Conservation (phyloP, 805 yeast genomes). For the Starmerella bombi region DNA sequence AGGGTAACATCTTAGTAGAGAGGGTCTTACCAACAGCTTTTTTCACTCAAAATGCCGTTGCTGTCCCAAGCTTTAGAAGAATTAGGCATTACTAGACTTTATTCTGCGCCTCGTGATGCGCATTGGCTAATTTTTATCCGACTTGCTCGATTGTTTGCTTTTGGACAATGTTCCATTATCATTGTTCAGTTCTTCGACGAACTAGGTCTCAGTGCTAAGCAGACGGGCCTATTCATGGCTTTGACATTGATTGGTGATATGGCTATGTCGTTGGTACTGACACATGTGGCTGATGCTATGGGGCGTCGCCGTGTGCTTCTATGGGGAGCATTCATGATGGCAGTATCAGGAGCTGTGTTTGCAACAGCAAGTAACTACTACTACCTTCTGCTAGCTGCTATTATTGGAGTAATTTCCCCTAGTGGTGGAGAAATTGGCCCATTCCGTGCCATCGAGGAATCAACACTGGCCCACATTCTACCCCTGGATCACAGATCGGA, state of each 20-base stretch:
- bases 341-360: constrained; percentile 50
- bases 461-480: constrained; percentile 65
- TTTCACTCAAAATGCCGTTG: too few relatives aligned
- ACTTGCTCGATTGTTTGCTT: constrained; percentile 46
- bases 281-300: constrained; percentile 61
- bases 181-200: constrained; percentile 50
- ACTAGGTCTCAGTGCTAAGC: constrained; percentile 40
- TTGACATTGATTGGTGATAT: constrained; percentile 70
- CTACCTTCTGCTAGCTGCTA: constrained; percentile 52
- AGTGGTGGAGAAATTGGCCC: constrained; percentile 88
- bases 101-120: constrained; percentile 24
- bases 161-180: constrained; percentile 67
- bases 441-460: constrained; percentile 71
- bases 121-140: constrained; percentile 25
- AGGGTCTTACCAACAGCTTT: too few relatives aligned
- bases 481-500: constrained; percentile 39
- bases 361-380: constrained; percentile 40
- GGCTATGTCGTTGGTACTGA: constrained; percentile 48
- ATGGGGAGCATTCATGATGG: constrained; percentile 55
- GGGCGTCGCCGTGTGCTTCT: constrained; percentile 56
- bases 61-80: too few relatives aligned
- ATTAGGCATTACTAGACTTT: constrained; percentile 22
- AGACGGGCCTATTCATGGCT: constrained; percentile 70
- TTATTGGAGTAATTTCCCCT: constrained; percentile 74
- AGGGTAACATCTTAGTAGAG: too few relatives aligned